phyloP scores from a whole-genome alignment of 257 asterid genomes.

The Scutellaria barbata region DNA sequence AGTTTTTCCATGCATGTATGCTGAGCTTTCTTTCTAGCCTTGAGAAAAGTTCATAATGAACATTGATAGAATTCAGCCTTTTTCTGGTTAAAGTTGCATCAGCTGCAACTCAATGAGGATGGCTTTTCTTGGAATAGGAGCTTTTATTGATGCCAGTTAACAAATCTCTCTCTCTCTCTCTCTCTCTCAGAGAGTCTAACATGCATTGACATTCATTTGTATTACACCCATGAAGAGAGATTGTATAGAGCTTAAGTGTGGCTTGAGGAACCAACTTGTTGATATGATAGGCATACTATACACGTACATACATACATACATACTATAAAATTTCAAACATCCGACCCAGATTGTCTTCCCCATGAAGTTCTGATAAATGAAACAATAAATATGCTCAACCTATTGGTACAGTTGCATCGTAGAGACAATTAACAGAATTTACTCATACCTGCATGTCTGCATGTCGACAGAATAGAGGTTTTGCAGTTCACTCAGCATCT shows the following conservation, averaged over 20 bases:
- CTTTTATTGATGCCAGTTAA: constrained; percentile 16
- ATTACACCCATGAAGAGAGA: too few relatives aligned
- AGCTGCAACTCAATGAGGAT: constrained; percentile 22
- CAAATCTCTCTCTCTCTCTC: neutral
- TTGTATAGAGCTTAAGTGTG: too few relatives aligned
- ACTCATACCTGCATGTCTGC: constrained; percentile 32
- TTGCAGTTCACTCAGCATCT: constrained; percentile 27
- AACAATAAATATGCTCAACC: constrained; percentile 18
- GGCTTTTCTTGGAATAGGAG: constrained; percentile 17
- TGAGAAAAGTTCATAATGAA: constrained; percentile 2
- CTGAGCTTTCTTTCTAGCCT: neutral
- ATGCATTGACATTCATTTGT: too few relatives aligned
- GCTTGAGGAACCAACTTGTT: too few relatives aligned
- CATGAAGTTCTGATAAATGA: neutral
- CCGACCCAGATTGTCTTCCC: neutral
- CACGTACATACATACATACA: too few relatives aligned
- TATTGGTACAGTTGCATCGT: constrained; percentile 30
- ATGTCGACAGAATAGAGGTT: constrained; percentile 25
- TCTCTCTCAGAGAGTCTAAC: neutral
- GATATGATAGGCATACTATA: too few relatives aligned
- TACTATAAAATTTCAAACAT: too few relatives aligned
- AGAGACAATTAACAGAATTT: constrained; percentile 28
- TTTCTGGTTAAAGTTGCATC: constrained; percentile 14
- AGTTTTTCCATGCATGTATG: constrained; percentile 23
- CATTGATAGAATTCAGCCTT: constrained; percentile 22